Conservation (phyloP, 1,284 basidiomycete species). For the Tilletia setariae region DNA sequence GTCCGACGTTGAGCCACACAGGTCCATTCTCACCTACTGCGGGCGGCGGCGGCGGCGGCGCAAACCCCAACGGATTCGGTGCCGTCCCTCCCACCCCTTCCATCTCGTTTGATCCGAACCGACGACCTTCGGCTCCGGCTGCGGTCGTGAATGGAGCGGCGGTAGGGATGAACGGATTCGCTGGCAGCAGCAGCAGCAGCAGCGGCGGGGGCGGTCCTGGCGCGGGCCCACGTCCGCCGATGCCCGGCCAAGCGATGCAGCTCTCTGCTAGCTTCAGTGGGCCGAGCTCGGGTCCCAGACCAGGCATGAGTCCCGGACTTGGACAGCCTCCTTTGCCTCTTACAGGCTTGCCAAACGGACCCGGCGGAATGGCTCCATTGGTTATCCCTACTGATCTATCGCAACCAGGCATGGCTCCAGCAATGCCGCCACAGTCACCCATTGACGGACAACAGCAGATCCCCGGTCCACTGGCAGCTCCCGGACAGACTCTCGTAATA, state of each 20-base stretch:
- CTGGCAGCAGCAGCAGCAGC: too few relatives aligned
- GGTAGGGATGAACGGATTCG: not conserved
- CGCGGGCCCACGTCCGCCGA: not conserved
- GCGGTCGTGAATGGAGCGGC: conserved; percentile 6
- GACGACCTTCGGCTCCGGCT: conserved; percentile 1
- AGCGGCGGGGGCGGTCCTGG: not conserved
- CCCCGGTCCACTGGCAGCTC: too few relatives aligned
- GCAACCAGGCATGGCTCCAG: too few relatives aligned
- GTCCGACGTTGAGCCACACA: conserved; percentile 1
- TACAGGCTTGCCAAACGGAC: too few relatives aligned
- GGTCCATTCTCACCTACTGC: not conserved
- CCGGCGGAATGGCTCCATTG: too few relatives aligned
- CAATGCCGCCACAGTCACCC: too few relatives aligned
- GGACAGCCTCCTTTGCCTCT: too few relatives aligned
- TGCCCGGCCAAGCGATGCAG: not conserved
- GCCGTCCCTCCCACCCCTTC: not conserved
- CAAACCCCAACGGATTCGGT: not conserved
- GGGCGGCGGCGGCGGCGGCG: not conserved
- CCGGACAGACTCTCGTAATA: too few relatives aligned
- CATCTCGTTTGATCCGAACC: not conserved
- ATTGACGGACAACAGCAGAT: too few relatives aligned
- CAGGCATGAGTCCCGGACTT: too few relatives aligned
- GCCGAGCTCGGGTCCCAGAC: conserved; percentile 11
- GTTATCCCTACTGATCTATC: too few relatives aligned
- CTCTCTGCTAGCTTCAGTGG: conserved; percentile 6